Conservation (phyloP, 345 rosid species). For the Salix exigua region DNA sequence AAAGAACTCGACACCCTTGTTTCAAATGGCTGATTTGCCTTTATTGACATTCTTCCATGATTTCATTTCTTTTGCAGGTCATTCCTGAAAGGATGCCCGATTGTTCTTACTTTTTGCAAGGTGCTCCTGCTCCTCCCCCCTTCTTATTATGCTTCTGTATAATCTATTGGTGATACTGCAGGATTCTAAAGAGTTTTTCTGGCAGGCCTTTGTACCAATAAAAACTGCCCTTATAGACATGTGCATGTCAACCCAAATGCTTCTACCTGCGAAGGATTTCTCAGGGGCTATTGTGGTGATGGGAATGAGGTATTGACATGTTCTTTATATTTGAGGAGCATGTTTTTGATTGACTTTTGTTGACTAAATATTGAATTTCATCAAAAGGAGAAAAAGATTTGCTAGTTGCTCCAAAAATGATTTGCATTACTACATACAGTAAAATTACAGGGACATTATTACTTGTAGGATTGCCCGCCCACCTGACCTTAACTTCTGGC, state of each 20-base stretch:
- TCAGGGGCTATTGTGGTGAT: constrained; percentile 86
- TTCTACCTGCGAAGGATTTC: constrained; percentile 73
- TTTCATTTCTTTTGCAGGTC: constrained; percentile 51
- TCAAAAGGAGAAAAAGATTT: neutral
- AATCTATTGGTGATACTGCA: neutral
- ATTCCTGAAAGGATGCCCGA: constrained; percentile 99
- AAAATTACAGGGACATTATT: neutral
- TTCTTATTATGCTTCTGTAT: constrained; percentile 10
- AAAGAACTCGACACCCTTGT: constrained; percentile 12
- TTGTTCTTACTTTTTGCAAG: constrained; percentile 92
- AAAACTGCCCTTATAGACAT: constrained; percentile 79
- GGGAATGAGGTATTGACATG: constrained; percentile 72
- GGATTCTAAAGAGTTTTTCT: constrained; percentile 17
- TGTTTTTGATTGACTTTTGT: neutral
- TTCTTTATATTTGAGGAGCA: constrained; percentile 5
- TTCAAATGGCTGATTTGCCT: neutral
- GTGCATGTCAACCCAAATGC: constrained; percentile 87
- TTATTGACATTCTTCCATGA: constrained; percentile 18
- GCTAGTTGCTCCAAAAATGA: neutral
- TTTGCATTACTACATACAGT: neutral
- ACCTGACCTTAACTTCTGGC: neutral
- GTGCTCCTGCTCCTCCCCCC: constrained; percentile 26
- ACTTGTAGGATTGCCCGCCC: neutral
- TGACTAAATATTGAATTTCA: neutral
- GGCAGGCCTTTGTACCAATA: constrained; percentile 87